phyloP scores from a whole-genome alignment of 371 early-diverging fungal species.

The Syncephalis fuscata region DNA sequence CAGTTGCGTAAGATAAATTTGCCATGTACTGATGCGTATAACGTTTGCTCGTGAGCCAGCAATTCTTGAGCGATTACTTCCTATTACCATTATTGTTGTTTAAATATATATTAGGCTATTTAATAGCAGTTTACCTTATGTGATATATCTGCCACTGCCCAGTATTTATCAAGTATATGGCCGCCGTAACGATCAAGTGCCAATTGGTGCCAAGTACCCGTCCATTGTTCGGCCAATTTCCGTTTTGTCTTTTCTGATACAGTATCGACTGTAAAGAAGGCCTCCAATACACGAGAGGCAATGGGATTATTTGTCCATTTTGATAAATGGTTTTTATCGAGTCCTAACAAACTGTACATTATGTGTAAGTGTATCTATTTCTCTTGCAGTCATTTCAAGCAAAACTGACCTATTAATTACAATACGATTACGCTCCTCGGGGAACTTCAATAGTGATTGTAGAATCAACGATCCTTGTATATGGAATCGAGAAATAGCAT shows the following conservation, averaged over 20 bases:
- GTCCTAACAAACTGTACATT: too few species aligned
- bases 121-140: too few species aligned
- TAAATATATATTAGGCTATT: slow-evolving; percentile 9
- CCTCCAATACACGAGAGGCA: slow-evolving; percentile 58
- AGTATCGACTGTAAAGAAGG: slow-evolving; percentile 33
- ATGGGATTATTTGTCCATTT: slow-evolving; percentile 49
- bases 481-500: slow-evolving; percentile 28
- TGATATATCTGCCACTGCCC: slow-evolving; percentile 47
- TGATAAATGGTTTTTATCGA: slow-evolving; percentile 20
- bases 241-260: slow-evolving; percentile 40
- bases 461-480: slow-evolving; percentile 55
- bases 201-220: slow-evolving; percentile 33
- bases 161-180: slow-evolving; percentile 60
- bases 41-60: slow-evolving; percentile 25
- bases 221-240: slow-evolving; percentile 36
- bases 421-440: slow-evolving; percentile 32
- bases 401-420: slow-evolving; percentile 45
- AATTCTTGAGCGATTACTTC: slow-evolving; percentile 56
- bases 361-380: too few species aligned
- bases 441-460: slow-evolving; percentile 47
- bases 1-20: slow-evolving; percentile 63
- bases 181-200: slow-evolving; percentile 64
- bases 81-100: too few species aligned
- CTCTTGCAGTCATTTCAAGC: slow-evolving; percentile 11
- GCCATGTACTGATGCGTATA: slow-evolving; percentile 46